Evolutionary conservation across 495 filamentous ascomycete genomes (phyloP), one percentile per base, ranked within the genome.

Genomic region (Trichoderma parareesei): DNA sequence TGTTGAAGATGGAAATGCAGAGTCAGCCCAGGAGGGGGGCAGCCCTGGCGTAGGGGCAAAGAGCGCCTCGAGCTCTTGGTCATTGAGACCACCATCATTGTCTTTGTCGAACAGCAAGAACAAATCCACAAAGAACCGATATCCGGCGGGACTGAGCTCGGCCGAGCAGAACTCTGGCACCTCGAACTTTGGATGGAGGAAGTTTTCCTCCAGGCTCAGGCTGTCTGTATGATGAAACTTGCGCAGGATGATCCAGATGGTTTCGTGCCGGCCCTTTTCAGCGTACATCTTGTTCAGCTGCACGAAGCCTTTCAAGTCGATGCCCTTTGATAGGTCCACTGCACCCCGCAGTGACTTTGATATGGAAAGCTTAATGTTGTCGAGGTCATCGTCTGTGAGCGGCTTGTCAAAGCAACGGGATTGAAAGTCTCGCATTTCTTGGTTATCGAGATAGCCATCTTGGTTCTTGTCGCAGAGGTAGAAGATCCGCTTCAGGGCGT

Each of bases 261-360:
- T 98, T 77, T 98, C 95, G 70, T 98, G 94, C n/a, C 94, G 87
- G 60, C 92, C 94, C 74, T 96, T 97, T 71, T 97, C 93, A 3
- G 92, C 93, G 71, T 96, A 98, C 64, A 97, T 85, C 76, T 92
- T 96, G 75, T 97, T 97, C 53, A 98, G 79, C 65, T 89, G 82
- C 37, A 98, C 80, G 67, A 98, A 98, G 6, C 92, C 93, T 18
- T 77, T 79, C 68, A 88, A 83, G 69, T 90, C 87, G 66, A 98
- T 88, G 0, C 94, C 95, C 60, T 82, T 84, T 4, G 88, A 82
- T 9, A 81, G 83, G 38, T 84, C 84, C 9, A n/a, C 62, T 5
- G 37, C 57, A n/a, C 82, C 77, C 3, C 86, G 84, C 3, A 84
- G 80, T 18, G 77, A 75, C 74, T 90, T 91, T 64, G 83, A 81